Conservation (phyloP, 2,329 filamentous ascomycete genomes). For the Orbilia brochopaga region DNA sequence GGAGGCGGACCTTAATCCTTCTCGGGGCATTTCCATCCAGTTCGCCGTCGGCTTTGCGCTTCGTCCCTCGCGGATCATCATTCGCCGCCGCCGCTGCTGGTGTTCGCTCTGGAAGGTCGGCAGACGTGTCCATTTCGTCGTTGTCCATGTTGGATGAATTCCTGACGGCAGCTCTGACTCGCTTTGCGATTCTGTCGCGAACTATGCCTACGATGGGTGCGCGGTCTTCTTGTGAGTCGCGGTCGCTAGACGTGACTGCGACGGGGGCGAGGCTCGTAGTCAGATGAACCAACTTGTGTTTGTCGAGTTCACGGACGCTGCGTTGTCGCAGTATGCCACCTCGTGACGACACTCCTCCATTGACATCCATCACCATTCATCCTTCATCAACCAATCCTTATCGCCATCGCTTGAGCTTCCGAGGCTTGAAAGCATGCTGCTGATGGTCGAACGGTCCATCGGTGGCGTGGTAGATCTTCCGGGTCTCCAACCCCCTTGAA, state of each 20-base stretch:
- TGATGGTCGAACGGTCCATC: not conserved
- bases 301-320: conserved; percentile 14
- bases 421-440: conserved; percentile 15
- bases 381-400: conserved; percentile 7
- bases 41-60: conserved; percentile 44
- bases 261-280: conserved; percentile 21
- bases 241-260: conserved; percentile 28
- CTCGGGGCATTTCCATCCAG: conserved; percentile 31
- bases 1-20: conserved; percentile 42
- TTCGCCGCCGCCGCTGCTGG: conserved; percentile 24
- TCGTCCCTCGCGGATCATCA: conserved; percentile 34
- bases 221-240: not conserved
- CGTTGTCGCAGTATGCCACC: conserved; percentile 31
- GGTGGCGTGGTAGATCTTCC: conserved; percentile 7
- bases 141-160: conserved; percentile 24
- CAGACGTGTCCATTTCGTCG: conserved; percentile 46
- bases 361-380: conserved; percentile 3
- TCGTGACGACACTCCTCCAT: conserved; percentile 1
- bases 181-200: conserved; percentile 13
- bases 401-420: not conserved
- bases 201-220: conserved; percentile 27
- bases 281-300: conserved; percentile 46
- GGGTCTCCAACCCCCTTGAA: conserved; percentile 13
- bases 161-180: not conserved
- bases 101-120: conserved; percentile 13